Base-by-base conservation (phyloP, 23 red algal genomes). In the Agarophyton chilense region DNA sequence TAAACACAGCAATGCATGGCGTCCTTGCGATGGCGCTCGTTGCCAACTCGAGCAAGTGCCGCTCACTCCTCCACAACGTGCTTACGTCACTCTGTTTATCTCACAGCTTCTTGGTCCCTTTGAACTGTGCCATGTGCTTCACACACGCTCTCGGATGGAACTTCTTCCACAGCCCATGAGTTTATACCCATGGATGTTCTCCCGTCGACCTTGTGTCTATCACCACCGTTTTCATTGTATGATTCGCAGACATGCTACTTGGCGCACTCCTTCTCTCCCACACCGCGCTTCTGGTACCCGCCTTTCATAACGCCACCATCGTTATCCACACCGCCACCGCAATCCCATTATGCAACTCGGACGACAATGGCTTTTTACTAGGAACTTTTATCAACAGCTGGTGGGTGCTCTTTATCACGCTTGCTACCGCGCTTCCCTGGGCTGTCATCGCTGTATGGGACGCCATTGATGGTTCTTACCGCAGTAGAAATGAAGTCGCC, bases 391-490 rank as follows among this genome's bases (percentile, higher is more conserved):
- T 81, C 49, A 44, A 44, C 52, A 61, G 77, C 35, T 81, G 77
- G 77, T 81, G 77, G 77, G 34, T 81, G 26, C 39, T 81, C 10
- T 11, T 53, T 28, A 81, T 58, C 49, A 61, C 77, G 26, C 39
- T 81, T 7, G 53, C 53, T n/a, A 56, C 77, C 39, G 53, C 77
- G 24, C 77, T 81, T 10, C 77, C 77, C 10, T 81, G 77, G 77
- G 77, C 77, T 24, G 77, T 81, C 28, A 52, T 81, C 24, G 77
- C 77, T 22, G 77, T 81, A 7, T 58, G 46, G 77, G 77, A 81
- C 52, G 49, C 77, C 25, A 81, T 81, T 3, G 77, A 81, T 40
- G 28, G 8, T 6, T 58, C 49, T 29, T 81, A 81, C 36, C 77
- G 77, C 51, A 58, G 51, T n/a, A 44, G 25, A 25, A 44, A 52